These are phyloP conservation scores for Lavandula angustifolia DNA, from an alignment of 257 asterid species.

Conservation along the genomic window DNA sequence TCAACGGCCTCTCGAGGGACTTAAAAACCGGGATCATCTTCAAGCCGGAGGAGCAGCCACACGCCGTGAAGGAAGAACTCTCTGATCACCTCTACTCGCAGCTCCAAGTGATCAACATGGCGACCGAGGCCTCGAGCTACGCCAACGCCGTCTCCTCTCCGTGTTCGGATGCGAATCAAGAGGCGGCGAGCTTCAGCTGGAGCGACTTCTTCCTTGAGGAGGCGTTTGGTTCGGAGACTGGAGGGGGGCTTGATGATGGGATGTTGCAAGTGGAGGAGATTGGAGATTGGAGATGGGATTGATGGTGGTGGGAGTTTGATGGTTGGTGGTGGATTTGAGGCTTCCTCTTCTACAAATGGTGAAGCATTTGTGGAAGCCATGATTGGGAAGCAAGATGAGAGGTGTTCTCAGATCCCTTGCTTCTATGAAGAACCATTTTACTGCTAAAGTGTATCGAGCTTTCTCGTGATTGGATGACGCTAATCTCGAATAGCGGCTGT, in stretches of 20 bases:
- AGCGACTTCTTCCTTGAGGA: slow-evolving; percentile 80
- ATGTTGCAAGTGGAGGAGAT: background rate
- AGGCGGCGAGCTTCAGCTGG: slow-evolving; percentile 57
- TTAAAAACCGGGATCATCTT: slow-evolving; percentile 39
- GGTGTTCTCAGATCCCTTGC: slow-evolving; percentile 55
- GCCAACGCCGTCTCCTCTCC: slow-evolving; percentile 30
- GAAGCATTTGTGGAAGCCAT: slow-evolving; percentile 80
- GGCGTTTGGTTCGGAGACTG: slow-evolving; percentile 34
- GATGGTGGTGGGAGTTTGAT: background rate
- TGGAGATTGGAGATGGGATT: background rate
- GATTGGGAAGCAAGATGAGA: slow-evolving; percentile 67
- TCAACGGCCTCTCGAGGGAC: slow-evolving; percentile 51
- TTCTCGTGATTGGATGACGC: background rate
- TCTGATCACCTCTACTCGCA: slow-evolving; percentile 56
- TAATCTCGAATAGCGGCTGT: too few relatives aligned
- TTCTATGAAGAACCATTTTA: slow-evolving; percentile 61
- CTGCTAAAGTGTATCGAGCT: background rate
- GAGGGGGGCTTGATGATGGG: background rate
- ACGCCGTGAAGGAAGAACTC: background rate
- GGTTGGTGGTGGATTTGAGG: slow-evolving; percentile 32
- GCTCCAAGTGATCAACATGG: slow-evolving; percentile 61
- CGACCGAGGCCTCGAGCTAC: slow-evolving; percentile 48
- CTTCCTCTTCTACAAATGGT: slow-evolving; percentile 40
- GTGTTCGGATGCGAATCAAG: slow-evolving; percentile 38
- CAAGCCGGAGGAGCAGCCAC: slow-evolving; percentile 23